Evolutionary conservation across 257 asterid species (phyloP).

Genomic region (Catharanthus roseus): DNA sequence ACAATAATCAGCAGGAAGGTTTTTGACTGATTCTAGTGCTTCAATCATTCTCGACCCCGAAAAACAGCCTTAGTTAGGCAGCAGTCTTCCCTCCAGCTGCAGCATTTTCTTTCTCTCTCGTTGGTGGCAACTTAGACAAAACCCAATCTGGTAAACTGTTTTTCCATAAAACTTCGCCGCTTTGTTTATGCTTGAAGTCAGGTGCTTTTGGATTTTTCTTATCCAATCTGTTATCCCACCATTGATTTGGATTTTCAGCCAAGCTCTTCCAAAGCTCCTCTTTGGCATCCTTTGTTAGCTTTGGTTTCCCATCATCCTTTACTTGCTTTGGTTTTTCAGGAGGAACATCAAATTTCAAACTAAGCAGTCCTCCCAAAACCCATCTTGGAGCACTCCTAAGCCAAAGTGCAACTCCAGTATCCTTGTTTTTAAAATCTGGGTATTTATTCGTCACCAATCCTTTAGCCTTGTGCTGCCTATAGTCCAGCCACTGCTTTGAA

Average conservation of each 20-base stretch:
- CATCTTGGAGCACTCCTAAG: slow-evolving; percentile 48
- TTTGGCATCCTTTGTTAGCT: slow-evolving; percentile 17
- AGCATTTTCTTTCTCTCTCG: slow-evolving; percentile 23
- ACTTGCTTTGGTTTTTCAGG: slow-evolving; percentile 17
- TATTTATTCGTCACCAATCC: slow-evolving; percentile 47
- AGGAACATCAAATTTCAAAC: slow-evolving; percentile 46
- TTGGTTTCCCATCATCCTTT: slow-evolving; percentile 17
- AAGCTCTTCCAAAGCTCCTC: slow-evolving; percentile 51
- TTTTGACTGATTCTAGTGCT: background rate
- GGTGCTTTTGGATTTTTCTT: slow-evolving; percentile 24
- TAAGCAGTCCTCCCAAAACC: slow-evolving; percentile 45
- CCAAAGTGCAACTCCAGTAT: slow-evolving; percentile 52
- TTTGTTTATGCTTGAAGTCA: slow-evolving; percentile 28
- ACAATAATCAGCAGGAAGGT: background rate
- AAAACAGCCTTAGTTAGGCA: background rate
- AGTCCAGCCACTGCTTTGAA: slow-evolving; percentile 70
- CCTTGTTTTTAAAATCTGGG: slow-evolving; percentile 82
- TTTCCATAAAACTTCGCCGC: slow-evolving; percentile 45
- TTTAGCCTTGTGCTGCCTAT: slow-evolving; percentile 47
- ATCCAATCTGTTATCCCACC: slow-evolving; percentile 32
- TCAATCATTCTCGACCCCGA: background rate
- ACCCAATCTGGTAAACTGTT: slow-evolving; percentile 49
- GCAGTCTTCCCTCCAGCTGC: slow-evolving; percentile 14
- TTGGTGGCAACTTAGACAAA: slow-evolving; percentile 48
- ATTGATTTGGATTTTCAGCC: slow-evolving; percentile 41